Conservation (phyloP, 805 yeast genomes). For the Starmerella tilneyi region DNA sequence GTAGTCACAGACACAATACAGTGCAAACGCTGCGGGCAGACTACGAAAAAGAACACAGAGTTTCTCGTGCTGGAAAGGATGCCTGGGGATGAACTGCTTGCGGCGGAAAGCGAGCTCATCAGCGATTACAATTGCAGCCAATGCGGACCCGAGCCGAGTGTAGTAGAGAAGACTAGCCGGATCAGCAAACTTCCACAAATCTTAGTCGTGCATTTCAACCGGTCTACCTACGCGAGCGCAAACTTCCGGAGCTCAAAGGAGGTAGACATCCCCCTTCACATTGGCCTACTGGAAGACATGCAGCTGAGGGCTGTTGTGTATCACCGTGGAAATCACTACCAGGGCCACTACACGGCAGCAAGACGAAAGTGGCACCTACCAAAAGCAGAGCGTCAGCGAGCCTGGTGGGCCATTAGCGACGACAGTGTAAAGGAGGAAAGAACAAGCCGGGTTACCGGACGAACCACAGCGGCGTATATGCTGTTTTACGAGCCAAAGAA, state of each 20-base stretch:
- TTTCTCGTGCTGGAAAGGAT: slow-evolving; percentile 63
- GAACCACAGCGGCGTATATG: slow-evolving; percentile 73
- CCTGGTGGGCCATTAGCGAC: slow-evolving; percentile 78
- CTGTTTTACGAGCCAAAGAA: slow-evolving; percentile 56
- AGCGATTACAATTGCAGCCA: slow-evolving; percentile 64
- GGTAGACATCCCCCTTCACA: slow-evolving; percentile 47
- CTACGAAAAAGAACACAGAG: slow-evolving; percentile 50
- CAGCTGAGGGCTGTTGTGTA: slow-evolving; percentile 61
- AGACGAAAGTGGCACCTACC: too few relatives aligned
- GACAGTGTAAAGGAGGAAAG: slow-evolving; percentile 54
- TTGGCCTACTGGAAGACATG: slow-evolving; percentile 34
- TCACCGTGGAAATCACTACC: slow-evolving; percentile 79
- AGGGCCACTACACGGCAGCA: slow-evolving; percentile 87
- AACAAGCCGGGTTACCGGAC: slow-evolving; percentile 48
- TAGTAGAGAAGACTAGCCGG: slow-evolving; percentile 54
- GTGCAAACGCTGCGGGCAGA: slow-evolving; percentile 56
- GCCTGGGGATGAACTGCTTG: slow-evolving; percentile 42
- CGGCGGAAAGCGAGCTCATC: slow-evolving; percentile 53
- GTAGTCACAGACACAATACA: slow-evolving; percentile 52
- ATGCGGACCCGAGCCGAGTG: slow-evolving; percentile 44
- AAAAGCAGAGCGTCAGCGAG: slow-evolving; percentile 33
- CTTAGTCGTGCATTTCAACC: slow-evolving; percentile 70
- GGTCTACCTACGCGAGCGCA: slow-evolving; percentile 53
- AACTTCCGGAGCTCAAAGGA: slow-evolving; percentile 60
- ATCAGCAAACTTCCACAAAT: slow-evolving; percentile 59